Conservation (phyloP, 495 filamentous ascomycete genomes). For the Penicillium herquei region DNA sequence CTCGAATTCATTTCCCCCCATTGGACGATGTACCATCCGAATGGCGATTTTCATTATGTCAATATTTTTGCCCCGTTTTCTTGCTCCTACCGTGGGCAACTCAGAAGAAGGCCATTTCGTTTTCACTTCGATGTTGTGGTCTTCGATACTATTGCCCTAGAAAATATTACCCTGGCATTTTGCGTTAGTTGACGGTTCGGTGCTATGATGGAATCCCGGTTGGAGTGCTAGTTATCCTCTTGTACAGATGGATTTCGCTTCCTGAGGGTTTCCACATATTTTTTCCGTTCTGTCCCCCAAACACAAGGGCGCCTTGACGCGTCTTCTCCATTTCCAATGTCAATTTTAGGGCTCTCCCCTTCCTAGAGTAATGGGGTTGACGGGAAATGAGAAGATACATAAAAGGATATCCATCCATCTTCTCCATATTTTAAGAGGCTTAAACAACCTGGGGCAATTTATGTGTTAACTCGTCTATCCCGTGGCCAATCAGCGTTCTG, state of each 20-base stretch:
- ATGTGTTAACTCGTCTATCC: background rate
- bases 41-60: conserved; percentile 12
- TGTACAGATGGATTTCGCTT: conserved; percentile 44
- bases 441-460: background rate
- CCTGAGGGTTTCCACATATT: no score
- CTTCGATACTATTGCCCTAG: conserved; percentile 94
- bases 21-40: background rate
- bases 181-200: conserved; percentile 9
- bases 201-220: no score
- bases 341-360: conserved; percentile 34
- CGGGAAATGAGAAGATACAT: conserved; percentile 59
- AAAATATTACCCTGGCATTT: conserved; percentile 6
- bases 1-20: no score
- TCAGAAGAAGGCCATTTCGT: conserved; percentile 79
- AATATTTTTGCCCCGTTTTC: conserved; percentile 9
- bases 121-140: conserved; percentile 54
- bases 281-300: no score
- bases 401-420: no score
- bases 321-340: conserved; percentile 30
- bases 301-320: background rate
- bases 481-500: background rate
- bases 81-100: conserved; percentile 53
- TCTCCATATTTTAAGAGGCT: no score
- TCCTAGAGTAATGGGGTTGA: conserved; percentile 53
- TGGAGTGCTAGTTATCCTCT: conserved; percentile 35